Evolutionary conservation across 441 rosid genomes (phyloP).

Genomic region (Jatropha podagrica): DNA sequence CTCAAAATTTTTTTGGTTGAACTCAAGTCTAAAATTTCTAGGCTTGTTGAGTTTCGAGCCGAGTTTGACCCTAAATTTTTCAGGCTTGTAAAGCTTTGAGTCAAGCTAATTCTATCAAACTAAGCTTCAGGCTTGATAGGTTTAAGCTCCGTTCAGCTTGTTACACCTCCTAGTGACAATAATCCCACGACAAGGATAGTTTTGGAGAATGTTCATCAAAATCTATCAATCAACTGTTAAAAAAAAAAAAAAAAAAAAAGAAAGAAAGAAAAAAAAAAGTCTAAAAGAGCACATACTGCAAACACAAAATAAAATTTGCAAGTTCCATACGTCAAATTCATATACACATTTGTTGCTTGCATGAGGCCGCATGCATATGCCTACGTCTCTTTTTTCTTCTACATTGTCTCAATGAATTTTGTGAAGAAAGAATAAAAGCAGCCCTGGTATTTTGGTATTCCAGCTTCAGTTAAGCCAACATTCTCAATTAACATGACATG

Average conservation of each 20-base stretch:
- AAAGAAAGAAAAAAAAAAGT: background rate
- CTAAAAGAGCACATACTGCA: background rate
- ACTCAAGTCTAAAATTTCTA: too few species aligned
- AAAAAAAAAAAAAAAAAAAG: too few species aligned
- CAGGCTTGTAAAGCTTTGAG: too few species aligned
- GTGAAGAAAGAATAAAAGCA: background rate
- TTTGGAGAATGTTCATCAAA: background rate
- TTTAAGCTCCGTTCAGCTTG: too few species aligned
- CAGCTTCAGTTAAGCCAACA: background rate
- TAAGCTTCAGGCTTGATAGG: too few species aligned
- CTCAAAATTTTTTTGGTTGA: too few species aligned
- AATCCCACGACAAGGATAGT: background rate
- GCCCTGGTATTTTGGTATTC: background rate
- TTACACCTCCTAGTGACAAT: too few species aligned
- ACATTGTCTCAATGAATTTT: background rate
- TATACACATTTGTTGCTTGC: background rate
- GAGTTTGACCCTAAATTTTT: too few species aligned
- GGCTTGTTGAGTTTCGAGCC: too few species aligned
- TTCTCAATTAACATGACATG: background rate
- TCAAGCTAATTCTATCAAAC: too few species aligned
- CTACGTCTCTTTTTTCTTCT: background rate
- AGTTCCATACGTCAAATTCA: background rate
- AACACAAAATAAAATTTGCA: background rate
- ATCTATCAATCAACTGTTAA: conserved; percentile 5
- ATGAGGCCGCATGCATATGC: background rate